Conservation (phyloP, 768 basidiomycete genomes). For the Suillus fuscotomentosus region DNA sequence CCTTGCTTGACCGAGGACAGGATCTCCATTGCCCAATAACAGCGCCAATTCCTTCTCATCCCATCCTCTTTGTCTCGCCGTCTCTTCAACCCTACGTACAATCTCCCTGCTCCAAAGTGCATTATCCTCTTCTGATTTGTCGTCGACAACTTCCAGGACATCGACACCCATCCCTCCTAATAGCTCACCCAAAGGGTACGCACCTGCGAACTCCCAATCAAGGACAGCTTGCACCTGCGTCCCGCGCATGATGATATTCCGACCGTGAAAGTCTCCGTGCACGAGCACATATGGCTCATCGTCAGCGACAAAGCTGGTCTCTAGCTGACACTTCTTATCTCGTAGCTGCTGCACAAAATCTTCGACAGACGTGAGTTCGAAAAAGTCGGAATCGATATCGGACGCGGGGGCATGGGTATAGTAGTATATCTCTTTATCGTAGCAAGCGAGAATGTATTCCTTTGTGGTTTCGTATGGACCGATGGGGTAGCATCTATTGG, state of each 20-base stretch:
- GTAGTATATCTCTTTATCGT: not conserved
- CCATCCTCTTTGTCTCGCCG: not conserved
- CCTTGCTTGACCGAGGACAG: not conserved
- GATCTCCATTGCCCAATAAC: not conserved
- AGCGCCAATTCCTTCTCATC: not conserved
- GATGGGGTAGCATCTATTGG: not conserved
- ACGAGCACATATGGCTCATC: not conserved
- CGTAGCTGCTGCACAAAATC: not conserved
- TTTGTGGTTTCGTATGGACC: not conserved
- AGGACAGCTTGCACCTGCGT: not conserved
- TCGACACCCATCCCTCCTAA: not conserved
- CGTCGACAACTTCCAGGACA: not conserved
- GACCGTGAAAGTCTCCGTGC: not conserved
- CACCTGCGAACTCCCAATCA: not conserved
- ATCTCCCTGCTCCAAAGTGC: not conserved
- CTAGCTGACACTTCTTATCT: not conserved
- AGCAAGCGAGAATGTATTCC: not conserved
- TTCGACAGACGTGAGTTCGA: not conserved
- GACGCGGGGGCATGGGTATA: not conserved
- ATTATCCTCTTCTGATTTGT: not conserved
- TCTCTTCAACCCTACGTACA: not conserved
- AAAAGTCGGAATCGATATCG: not conserved
- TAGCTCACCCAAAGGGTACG: not conserved
- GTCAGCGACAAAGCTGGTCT: not conserved
- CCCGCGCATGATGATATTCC: not conserved